These are phyloP conservation scores for Aspergillus sp. DNA, from an alignment of 2,329 filamentous ascomycete species.

Conservation along the genomic window DNA sequence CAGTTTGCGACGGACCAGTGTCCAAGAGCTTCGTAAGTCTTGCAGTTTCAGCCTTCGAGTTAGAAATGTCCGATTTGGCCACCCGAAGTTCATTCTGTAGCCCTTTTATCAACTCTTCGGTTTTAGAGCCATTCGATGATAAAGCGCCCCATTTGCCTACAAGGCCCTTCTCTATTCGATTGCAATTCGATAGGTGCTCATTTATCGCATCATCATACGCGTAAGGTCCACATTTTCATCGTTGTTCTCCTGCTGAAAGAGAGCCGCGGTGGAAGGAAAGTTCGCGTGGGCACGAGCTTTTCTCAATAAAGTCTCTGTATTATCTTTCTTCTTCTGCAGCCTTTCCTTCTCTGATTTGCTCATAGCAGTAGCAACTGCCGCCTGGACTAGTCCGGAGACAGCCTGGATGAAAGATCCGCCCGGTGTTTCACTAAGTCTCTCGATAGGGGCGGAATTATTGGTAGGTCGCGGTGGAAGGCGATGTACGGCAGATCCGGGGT, in stretches of 20 bases:
- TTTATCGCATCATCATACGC: conserved; percentile 14
- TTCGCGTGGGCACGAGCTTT: conserved; percentile 12
- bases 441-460: not conserved
- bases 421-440: not conserved
- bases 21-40: conserved; percentile 1
- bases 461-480: not conserved
- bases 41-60: not conserved
- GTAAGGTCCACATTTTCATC: conserved; percentile 13
- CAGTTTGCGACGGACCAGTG: not conserved
- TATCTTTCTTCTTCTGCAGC: conserved; percentile 21
- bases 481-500: not conserved
- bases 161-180: conserved; percentile 10
- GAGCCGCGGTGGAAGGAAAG: conserved; percentile 18
- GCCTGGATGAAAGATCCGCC: conserved; percentile 35
- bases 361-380: conserved; percentile 16
- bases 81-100: conserved; percentile 11
- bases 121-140: not conserved
- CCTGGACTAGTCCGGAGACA: conserved; percentile 14
- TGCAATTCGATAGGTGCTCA: conserved; percentile 9
- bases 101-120: conserved; percentile 7
- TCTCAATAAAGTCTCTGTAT: conserved; percentile 31
- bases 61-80: conserved; percentile 1
- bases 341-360: conserved; percentile 19
- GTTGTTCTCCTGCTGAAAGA: conserved; percentile 13
- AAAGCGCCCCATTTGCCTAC: conserved; percentile 6